Conservation (phyloP, 176 grass and related monocot genomes). For the Carex kokanica region DNA sequence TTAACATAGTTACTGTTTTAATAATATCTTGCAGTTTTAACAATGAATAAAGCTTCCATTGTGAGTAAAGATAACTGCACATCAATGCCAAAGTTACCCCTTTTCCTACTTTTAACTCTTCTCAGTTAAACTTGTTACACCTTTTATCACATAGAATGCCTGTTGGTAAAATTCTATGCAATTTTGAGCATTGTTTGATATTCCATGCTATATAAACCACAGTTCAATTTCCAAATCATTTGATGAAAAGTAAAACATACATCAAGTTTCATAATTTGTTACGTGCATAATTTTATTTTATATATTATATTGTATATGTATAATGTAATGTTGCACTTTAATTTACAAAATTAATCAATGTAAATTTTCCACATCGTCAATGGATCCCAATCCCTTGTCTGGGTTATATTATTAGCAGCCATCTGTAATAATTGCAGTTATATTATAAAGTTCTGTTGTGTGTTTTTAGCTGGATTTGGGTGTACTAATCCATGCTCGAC, state of each 20-base stretch:
- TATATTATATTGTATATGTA: neutral
- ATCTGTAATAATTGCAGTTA: neutral
- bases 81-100: neutral
- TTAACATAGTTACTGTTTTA: neutral
- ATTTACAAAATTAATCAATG: neutral
- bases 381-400: neutral
- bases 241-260: neutral
- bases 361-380: neutral
- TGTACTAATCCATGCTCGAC: neutral
- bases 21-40: neutral
- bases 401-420: neutral
- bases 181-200: neutral
- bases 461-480: neutral
- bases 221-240: neutral
- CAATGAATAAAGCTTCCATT: neutral
- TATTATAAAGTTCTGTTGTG: neutral
- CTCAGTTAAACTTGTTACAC: neutral
- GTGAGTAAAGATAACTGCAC: constrained; percentile 3
- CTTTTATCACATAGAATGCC: neutral
- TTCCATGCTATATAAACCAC: neutral
- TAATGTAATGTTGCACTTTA: neutral
- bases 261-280: neutral
- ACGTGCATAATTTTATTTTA: neutral
- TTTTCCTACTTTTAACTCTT: neutral
- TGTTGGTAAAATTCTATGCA: neutral